These are phyloP conservation scores for Scedosporium boydii DNA, from an alignment of 2,329 filamentous ascomycete species.

Conservation along the genomic window DNA sequence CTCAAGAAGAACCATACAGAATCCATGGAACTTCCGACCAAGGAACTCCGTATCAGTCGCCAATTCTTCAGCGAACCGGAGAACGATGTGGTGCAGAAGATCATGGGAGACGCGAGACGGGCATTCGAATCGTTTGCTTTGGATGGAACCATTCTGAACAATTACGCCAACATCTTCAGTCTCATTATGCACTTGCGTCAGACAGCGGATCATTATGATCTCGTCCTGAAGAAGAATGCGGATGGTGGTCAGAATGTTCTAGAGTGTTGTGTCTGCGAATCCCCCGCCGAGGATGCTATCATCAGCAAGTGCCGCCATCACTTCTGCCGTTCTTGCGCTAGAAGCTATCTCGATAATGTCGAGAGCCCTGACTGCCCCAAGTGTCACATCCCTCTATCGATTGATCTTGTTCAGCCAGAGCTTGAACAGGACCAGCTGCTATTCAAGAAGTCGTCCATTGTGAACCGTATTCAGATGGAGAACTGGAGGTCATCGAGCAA, in stretches of 20 bases:
- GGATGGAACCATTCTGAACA: constrained; percentile 88
- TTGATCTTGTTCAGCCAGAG: constrained; percentile 91
- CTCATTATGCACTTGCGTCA: constrained; percentile 99
- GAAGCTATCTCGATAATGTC: constrained; percentile 60
- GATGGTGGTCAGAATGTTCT: constrained; percentile 83
- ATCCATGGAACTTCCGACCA: constrained; percentile 92
- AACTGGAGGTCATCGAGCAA: constrained; percentile 98
- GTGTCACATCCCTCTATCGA: constrained; percentile 81
- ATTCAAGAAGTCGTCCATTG: constrained; percentile 93
- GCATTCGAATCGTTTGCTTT: constrained; percentile 95
- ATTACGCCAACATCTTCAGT: constrained; percentile 98
- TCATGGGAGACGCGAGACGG: constrained; percentile 84
- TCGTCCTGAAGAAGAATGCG: constrained; percentile 80
- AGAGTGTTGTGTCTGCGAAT: constrained; percentile 91
- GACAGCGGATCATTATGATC: constrained; percentile 89
- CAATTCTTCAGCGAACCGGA: constrained; percentile 97
- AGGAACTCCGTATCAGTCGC: constrained; percentile 83
- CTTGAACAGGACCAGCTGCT: constrained; percentile 82
- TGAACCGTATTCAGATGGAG: constrained; percentile 98
- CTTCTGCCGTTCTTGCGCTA: constrained; percentile 33
- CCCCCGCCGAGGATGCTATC: constrained; percentile 89
- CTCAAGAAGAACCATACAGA: constrained; percentile 90
- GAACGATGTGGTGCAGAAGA: constrained; percentile 87
- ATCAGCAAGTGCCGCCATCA: constrained; percentile 89
- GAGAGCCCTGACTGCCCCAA: constrained; percentile 73